A percentile compares a stretch with the other conserved stretches of the same genome.
phyloP scores from a whole-genome alignment of 2,329 filamentous ascomycete genomes.

The Fusarium lateritium region DNA sequence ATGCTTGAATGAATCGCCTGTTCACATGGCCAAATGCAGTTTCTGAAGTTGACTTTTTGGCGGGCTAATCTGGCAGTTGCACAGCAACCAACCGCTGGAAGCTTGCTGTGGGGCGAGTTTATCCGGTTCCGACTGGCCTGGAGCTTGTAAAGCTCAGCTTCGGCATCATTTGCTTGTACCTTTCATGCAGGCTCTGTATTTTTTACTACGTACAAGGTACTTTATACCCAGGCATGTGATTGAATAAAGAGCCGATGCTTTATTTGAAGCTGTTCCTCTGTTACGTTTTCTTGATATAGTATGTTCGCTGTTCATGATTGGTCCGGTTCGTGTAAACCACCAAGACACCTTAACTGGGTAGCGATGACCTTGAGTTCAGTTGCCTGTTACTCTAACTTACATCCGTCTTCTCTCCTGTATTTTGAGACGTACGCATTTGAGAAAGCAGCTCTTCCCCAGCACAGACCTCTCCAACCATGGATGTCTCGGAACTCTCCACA shows the following conservation, averaged over 20 bases:
- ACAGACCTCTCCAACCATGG: neutral
- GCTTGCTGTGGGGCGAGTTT: constrained; percentile 34
- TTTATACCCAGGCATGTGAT: neutral
- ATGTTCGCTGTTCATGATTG: too few relatives aligned
- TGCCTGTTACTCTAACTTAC: too few relatives aligned
- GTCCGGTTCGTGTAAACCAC: too few relatives aligned
- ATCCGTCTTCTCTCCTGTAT: too few relatives aligned
- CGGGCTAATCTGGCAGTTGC: constrained; percentile 44
- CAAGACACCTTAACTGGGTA: too few relatives aligned
- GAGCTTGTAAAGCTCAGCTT: constrained; percentile 3
- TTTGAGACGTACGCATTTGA: too few relatives aligned
- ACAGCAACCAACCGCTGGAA: constrained; percentile 43
- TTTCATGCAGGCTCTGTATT: constrained; percentile 1
- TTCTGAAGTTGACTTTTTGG: constrained; percentile 44
- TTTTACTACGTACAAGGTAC: too few relatives aligned
- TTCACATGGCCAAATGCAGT: constrained; percentile 36
- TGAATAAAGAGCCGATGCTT: neutral
- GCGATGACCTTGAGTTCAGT: too few relatives aligned
- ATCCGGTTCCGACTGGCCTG: constrained; percentile 29
- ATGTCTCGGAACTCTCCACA: constrained; percentile 11
- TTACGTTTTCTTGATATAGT: neutral
- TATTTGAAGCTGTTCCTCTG: neutral
- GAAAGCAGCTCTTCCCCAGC: neutral
- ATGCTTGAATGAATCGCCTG: constrained; percentile 11
- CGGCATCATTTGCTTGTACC: constrained; percentile 2